These are phyloP conservation scores for Lepiota brunneoincarnata DNA, from an alignment of 768 basidiomycete genomes.

Conservation along the genomic window DNA sequence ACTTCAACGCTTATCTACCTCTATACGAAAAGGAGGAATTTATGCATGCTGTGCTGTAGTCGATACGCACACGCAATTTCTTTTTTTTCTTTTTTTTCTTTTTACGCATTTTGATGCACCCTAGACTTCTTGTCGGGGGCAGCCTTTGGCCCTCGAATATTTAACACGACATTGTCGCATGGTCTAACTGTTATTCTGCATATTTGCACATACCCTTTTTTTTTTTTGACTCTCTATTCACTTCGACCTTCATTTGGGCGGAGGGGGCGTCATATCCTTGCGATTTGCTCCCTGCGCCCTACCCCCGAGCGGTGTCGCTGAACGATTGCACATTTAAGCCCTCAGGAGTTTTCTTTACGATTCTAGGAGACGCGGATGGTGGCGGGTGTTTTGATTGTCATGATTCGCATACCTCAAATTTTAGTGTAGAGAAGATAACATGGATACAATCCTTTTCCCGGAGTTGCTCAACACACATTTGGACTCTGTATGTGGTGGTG, in stretches of 20 bases:
- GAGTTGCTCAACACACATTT: too few relatives aligned
- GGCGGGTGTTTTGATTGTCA: not conserved
- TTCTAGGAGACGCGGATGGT: not conserved
- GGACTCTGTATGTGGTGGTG: too few relatives aligned
- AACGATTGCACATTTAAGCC: not conserved
- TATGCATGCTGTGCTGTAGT: slow-evolving; percentile 16
- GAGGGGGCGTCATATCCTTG: not conserved
- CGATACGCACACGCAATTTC: not conserved
- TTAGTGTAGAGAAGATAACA: too few relatives aligned
- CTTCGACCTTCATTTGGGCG: not conserved
- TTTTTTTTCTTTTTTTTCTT: not conserved
- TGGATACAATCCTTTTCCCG: too few relatives aligned
- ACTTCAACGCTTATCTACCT: slow-evolving; percentile 73
- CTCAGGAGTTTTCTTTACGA: not conserved
- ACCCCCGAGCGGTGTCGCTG: not conserved
- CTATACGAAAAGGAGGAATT: slow-evolving; percentile 73
- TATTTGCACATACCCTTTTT: not conserved
- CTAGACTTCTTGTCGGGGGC: not conserved
- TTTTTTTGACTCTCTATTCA: not conserved
- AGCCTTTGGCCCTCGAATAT: not conserved
- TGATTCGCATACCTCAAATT: too few relatives aligned
- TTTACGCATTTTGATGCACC: not conserved
- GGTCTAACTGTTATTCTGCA: not conserved
- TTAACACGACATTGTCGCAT: not conserved
- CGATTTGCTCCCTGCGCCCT: not conserved